These are phyloP conservation scores for Spathaspora sp. DNA, from an alignment of 1,139 yeast species.

Conservation along the genomic window DNA sequence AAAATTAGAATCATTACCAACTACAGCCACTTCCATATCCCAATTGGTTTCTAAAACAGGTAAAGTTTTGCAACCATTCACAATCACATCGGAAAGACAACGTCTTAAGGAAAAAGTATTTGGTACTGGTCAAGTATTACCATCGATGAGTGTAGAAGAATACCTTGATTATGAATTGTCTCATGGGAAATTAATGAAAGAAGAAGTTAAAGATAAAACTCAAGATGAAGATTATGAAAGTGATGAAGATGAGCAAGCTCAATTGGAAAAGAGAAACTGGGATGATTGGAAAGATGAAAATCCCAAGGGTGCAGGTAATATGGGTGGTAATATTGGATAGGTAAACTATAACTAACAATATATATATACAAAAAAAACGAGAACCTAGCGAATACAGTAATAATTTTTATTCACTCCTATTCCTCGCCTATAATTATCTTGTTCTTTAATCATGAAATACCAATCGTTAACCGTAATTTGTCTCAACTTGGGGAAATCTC, in stretches of 20 bases:
- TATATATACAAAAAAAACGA: not conserved
- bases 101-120: slow-evolving; percentile 64
- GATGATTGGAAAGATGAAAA: slow-evolving; percentile 89
- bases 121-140: slow-evolving; percentile 91
- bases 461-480: not conserved
- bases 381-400: no score
- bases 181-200: slow-evolving; percentile 73
- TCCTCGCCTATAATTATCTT: not conserved
- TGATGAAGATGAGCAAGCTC: slow-evolving; percentile 47
- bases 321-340: slow-evolving; percentile 72
- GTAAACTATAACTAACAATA: no score
- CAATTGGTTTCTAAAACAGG: slow-evolving; percentile 64
- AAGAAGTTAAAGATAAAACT: slow-evolving; percentile 36
- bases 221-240: slow-evolving; percentile 36
- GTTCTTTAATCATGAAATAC: not conserved
- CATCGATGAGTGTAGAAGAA: slow-evolving; percentile 95
- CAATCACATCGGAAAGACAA: slow-evolving; percentile 62
- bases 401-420: not conserved
- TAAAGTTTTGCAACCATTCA: slow-evolving; percentile 80
- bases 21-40: slow-evolving; percentile 24
- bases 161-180: slow-evolving; percentile 81
- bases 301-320: slow-evolving; percentile 88
- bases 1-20: slow-evolving; percentile 46
- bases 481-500: not conserved
- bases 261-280: slow-evolving; percentile 72